A percentile compares a stretch with the other conserved stretches of the same genome.
Conservation (phyloP, 23 red algal species). For the Gracilaria vermiculophylla region DNA sequence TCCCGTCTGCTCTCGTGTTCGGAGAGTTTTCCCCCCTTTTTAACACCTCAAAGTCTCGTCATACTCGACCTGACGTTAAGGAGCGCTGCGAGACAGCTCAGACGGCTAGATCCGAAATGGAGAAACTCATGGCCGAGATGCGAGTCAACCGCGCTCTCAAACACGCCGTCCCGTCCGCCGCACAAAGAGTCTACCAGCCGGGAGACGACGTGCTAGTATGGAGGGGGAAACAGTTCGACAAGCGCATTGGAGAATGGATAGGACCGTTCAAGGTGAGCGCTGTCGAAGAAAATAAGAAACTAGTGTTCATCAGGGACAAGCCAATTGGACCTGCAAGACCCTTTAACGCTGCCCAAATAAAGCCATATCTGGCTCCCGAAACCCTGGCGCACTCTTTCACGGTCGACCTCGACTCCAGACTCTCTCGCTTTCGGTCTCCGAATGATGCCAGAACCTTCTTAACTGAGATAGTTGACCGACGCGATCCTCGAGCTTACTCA, state of each 20-base stretch:
- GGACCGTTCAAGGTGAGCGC: not conserved
- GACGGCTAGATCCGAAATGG: not conserved
- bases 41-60: not conserved
- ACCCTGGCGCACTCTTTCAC: not conserved
- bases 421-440: not conserved
- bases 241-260: slow-evolving; percentile 30
- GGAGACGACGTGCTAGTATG: slow-evolving; percentile 23
- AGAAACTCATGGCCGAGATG: not conserved
- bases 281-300: not conserved
- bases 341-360: slow-evolving; percentile 17
- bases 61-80: not conserved
- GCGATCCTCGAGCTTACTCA: not conserved
- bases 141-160: not conserved
- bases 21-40: not conserved
- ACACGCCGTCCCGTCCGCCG: not conserved
- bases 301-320: not conserved
- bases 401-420: not conserved
- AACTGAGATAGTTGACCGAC: slow-evolving; percentile 1
- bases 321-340: not conserved
- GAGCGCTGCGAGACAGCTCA: not conserved
- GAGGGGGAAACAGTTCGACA: not conserved
- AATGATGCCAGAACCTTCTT: not conserved
- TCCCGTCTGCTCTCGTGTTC: slow-evolving; percentile 13
- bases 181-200: not conserved
- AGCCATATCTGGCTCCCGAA: not conserved